These are phyloP conservation scores for Heterobasidion parviporum DNA, from an alignment of 1,284 basidiomycete genomes.

Conservation along the genomic window DNA sequence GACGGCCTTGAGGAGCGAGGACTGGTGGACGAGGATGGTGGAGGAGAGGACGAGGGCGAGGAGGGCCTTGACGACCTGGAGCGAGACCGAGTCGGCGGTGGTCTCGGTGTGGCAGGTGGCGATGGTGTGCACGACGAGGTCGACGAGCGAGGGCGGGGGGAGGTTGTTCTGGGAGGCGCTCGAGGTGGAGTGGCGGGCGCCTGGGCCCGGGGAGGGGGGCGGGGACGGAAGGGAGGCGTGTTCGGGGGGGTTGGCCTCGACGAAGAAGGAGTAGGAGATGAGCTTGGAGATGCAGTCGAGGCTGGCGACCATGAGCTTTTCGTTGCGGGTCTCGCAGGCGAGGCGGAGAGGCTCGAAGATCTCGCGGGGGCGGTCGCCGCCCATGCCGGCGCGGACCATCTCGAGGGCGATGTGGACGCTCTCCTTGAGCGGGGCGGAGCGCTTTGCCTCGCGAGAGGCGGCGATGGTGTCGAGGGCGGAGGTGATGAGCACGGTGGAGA, in stretches of 20 bases:
- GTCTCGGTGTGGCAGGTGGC: conserved; percentile 86
- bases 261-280: conserved; percentile 93
- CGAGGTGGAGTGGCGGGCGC: conserved; percentile 26
- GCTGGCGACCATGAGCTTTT: conserved; percentile 90
- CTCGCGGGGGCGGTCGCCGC: conserved; percentile 68
- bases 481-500: conserved; percentile 74
- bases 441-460: conserved; percentile 84
- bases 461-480: conserved; percentile 85
- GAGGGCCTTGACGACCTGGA: conserved; percentile 93
- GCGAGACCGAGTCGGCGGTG: conserved; percentile 81
- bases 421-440: conserved; percentile 73
- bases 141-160: conserved; percentile 69
- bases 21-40: conserved; percentile 81
- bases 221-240: conserved; percentile 43
- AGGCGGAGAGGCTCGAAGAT: conserved; percentile 90
- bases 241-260: conserved; percentile 43
- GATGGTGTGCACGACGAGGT: conserved; percentile 89
- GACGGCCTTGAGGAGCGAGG: conserved; percentile 88
- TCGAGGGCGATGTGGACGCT: conserved; percentile 80
- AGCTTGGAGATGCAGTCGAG: conserved; percentile 95
- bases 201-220: conserved; percentile 58
- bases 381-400: conserved; percentile 67
- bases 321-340: conserved; percentile 88
- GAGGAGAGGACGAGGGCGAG: conserved; percentile 83
- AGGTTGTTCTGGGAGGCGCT: conserved; percentile 36